Percentiles rank a stretch among this genome's conserved stretches.
Evolutionary conservation across 192 early-diverging fungal species (phyloP).

Genomic region (Entrophospora sp.): DNA sequence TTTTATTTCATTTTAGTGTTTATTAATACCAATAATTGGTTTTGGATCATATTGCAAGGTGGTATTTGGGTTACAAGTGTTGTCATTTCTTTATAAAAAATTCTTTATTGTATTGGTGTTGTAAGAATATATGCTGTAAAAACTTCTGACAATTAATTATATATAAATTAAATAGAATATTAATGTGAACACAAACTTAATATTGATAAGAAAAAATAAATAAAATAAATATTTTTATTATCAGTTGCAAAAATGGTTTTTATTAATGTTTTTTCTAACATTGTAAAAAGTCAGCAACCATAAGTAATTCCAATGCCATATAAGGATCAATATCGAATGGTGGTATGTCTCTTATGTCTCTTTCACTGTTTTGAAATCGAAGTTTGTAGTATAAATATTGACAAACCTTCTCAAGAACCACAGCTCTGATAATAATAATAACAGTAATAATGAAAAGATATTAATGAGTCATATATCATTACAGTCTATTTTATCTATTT

Average conservation of each 20-base stretch:
- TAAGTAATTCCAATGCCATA: slow-evolving; percentile 81
- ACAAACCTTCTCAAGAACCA: slow-evolving; percentile 88
- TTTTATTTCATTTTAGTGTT: slow-evolving; percentile 32
- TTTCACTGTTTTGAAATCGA: slow-evolving; percentile 49
- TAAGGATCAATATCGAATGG: slow-evolving; percentile 87
- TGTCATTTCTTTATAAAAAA: slow-evolving; percentile 73
- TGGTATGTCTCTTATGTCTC: slow-evolving; percentile 80
- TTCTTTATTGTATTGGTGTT: slow-evolving; percentile 84
- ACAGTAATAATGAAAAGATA: background rate
- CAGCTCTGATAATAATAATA: slow-evolving; percentile 47
- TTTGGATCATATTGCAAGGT: slow-evolving; percentile 92
- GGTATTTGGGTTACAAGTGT: slow-evolving; percentile 94
- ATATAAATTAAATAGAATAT: no score
- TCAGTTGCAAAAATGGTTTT: no score
- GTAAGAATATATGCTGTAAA: slow-evolving; percentile 65
- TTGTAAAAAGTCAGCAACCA: slow-evolving; percentile 87
- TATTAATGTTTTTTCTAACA: no score
- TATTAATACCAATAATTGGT: slow-evolving; percentile 72
- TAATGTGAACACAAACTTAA: no score
- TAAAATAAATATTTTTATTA: no score
- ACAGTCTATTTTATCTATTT: no score
- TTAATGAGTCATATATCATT: no score
- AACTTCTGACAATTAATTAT: no score
- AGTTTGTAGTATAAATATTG: slow-evolving; percentile 91
- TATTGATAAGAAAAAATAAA: no score